These are phyloP conservation scores for Calonectria naviculata DNA, from an alignment of 2,329 filamentous ascomycete genomes.

Conservation along the genomic window DNA sequence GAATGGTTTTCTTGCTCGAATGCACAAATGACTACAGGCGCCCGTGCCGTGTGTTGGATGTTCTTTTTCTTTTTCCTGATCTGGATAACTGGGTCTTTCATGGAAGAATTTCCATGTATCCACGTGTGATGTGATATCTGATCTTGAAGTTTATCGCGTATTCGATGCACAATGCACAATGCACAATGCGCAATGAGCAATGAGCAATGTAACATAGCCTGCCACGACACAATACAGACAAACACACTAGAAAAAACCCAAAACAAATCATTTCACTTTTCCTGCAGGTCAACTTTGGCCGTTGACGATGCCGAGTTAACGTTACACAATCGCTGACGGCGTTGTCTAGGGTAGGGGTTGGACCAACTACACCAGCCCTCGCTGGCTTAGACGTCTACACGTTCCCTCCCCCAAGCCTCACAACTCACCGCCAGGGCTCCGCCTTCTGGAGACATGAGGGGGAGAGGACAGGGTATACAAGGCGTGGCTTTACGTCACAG, in stretches of 20 bases:
- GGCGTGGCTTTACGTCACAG: constrained; percentile 18
- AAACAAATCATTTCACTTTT: background rate
- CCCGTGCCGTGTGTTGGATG: background rate
- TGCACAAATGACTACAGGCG: constrained; percentile 9
- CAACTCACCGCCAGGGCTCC: constrained; percentile 4
- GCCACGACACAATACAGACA: background rate
- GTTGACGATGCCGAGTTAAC: background rate
- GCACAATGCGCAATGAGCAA: background rate
- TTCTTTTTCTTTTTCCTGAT: background rate
- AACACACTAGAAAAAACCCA: background rate
- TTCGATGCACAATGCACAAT: background rate
- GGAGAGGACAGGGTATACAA: background rate
- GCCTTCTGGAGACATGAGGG: background rate
- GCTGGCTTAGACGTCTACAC: constrained; percentile 14
- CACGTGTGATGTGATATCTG: background rate
- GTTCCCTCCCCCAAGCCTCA: background rate
- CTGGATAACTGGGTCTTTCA: background rate
- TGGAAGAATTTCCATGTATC: background rate
- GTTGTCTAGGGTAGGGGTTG: background rate
- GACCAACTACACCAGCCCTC: background rate
- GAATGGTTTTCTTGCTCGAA: constrained; percentile 21
- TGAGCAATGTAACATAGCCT: background rate
- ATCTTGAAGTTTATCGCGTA: background rate
- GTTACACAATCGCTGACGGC: background rate
- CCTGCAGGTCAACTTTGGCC: background rate